Evolutionary conservation across 768 basidiomycete species (phyloP).

Genomic region (Auricularia cornea): DNA sequence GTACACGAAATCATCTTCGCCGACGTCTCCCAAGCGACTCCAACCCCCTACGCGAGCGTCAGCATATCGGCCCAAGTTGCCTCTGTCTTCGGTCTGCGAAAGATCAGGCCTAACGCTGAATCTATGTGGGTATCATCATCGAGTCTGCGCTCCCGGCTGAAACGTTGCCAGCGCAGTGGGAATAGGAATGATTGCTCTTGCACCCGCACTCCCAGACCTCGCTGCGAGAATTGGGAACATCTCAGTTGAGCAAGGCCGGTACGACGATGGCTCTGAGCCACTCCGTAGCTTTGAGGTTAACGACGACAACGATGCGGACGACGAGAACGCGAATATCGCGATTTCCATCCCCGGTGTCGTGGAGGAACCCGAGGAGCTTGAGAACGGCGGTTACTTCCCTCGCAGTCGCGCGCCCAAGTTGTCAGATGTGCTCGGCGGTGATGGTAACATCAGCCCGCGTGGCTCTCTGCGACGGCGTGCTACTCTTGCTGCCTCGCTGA

Average conservation of each 20-base stretch:
- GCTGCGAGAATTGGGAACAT: constrained; percentile 71
- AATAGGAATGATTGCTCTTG: constrained; percentile 72
- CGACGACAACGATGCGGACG: constrained; percentile 36
- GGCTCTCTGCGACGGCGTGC: constrained; percentile 30
- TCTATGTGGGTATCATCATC: constrained; percentile 34
- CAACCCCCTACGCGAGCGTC: constrained; percentile 60
- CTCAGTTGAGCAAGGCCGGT: constrained; percentile 82
- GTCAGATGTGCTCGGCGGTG: neutral
- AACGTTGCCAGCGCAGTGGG: constrained; percentile 47
- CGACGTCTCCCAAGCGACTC: constrained; percentile 61
- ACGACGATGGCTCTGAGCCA: constrained; percentile 43
- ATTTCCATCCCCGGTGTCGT: constrained; percentile 34
- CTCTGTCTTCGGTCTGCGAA: constrained; percentile 41
- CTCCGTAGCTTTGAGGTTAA: constrained; percentile 39
- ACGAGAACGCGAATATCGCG: constrained; percentile 31
- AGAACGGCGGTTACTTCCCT: neutral
- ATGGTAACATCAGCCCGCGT: constrained; percentile 8
- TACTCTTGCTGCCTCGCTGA: constrained; percentile 59
- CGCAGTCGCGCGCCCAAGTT: neutral
- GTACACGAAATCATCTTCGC: constrained; percentile 97
- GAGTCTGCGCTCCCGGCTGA: neutral
- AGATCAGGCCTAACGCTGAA: constrained; percentile 63
- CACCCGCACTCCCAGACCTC: constrained; percentile 66
- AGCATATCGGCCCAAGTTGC: constrained; percentile 23
- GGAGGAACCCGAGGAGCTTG: constrained; percentile 15